phyloP scores from a whole-genome alignment of 192 early-diverging fungal genomes.

The Coemansia asiatica region DNA sequence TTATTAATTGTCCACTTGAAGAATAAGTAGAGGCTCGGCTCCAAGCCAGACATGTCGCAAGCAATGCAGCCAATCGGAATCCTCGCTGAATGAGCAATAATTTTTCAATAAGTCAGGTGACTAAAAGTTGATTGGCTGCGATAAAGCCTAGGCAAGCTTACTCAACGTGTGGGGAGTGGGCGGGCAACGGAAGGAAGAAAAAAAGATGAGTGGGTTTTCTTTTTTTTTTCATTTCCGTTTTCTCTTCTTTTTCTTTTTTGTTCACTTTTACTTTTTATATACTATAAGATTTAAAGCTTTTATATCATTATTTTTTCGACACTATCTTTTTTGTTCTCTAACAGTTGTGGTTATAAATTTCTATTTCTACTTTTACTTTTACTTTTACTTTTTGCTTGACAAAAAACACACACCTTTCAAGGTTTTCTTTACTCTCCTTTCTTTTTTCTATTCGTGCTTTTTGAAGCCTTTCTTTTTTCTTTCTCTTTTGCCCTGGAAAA shows the following conservation, averaged over 20 bases:
- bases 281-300: background rate
- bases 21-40: background rate
- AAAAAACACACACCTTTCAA: no score
- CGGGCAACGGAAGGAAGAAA: slow-evolving; percentile 5
- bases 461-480: slow-evolving; percentile 1
- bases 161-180: background rate
- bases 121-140: slow-evolving; percentile 7
- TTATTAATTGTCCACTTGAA: background rate
- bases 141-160: background rate
- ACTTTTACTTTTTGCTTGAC: slow-evolving; percentile 10
- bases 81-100: background rate
- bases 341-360: background rate
- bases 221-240: background rate
- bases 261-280: slow-evolving; percentile 1
- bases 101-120: slow-evolving; percentile 11
- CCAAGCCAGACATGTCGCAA: background rate
- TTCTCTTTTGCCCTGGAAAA: background rate
- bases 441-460: background rate
- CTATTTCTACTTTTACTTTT: background rate
- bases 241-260: background rate
- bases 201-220: slow-evolving; percentile 9
- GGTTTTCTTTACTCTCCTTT: background rate
- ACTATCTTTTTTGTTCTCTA: background rate
- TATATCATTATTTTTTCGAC: background rate
- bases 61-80: slow-evolving; percentile 10